Percentiles rank a stretch among this genome's conserved stretches.
These are phyloP conservation scores for Sporothrix sp. DNA, from an alignment of 2,329 filamentous ascomycete genomes.

Conservation along the genomic window DNA sequence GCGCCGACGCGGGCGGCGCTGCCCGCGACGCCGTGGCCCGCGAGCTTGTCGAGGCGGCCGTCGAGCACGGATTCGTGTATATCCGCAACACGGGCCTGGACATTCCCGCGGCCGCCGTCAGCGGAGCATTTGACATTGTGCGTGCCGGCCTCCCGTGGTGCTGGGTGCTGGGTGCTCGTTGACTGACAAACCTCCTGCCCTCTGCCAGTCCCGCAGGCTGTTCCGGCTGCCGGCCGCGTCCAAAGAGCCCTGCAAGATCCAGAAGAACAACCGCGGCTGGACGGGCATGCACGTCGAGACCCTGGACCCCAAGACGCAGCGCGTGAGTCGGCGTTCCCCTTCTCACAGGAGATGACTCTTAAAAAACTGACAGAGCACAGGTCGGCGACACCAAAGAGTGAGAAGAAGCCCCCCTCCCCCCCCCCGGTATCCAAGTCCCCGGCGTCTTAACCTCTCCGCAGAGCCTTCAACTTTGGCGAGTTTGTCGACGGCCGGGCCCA, in stretches of 20 bases:
- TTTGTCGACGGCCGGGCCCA: conserved; percentile 59
- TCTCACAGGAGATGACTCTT: background rate
- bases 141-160: conserved; percentile 15
- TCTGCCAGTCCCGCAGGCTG: conserved; percentile 54
- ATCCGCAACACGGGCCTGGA: conserved; percentile 64
- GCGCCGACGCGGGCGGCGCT: conserved; percentile 33
- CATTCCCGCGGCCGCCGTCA: conserved; percentile 56
- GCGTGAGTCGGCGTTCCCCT: no score
- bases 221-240: conserved; percentile 62
- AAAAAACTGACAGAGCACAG: conserved; percentile 37
- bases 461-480: conserved; percentile 85
- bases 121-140: conserved; percentile 66
- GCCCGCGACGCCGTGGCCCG: conserved; percentile 42
- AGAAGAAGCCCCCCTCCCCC: no score
- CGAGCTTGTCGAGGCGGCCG: conserved; percentile 68
- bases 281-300: conserved; percentile 79
- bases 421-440: no score
- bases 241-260: conserved; percentile 66
- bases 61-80: conserved; percentile 81
- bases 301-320: conserved; percentile 73
- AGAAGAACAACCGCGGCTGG: conserved; percentile 80
- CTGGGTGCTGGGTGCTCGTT: background rate
- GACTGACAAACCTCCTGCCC: no score
- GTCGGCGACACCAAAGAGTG: conserved; percentile 85
- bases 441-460: conserved; percentile 30